Conservation (phyloP, 2,329 filamentous ascomycete genomes). For the Penicillium sp. region DNA sequence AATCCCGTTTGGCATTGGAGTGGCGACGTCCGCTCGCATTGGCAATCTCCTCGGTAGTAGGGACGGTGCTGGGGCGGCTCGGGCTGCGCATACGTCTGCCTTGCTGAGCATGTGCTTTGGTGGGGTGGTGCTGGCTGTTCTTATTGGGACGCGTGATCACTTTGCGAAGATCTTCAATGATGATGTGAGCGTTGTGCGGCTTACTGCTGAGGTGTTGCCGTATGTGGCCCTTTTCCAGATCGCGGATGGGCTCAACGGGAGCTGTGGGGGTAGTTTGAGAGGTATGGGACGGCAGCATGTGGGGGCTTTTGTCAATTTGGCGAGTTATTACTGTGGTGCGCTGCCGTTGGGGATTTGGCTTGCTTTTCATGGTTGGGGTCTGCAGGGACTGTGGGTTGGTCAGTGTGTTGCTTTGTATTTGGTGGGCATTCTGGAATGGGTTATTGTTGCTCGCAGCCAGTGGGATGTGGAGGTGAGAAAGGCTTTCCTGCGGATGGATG, state of each 20-base stretch:
- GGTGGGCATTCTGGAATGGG: constrained; percentile 74
- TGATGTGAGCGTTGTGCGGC: constrained; percentile 64
- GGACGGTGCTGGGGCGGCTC: constrained; percentile 61
- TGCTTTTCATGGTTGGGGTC: constrained; percentile 80
- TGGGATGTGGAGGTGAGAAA: constrained; percentile 71
- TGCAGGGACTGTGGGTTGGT: constrained; percentile 76
- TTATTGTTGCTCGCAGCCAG: constrained; percentile 70
- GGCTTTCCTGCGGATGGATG: constrained; percentile 68
- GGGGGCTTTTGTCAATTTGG: constrained; percentile 73
- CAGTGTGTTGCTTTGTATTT: constrained; percentile 78
- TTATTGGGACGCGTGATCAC: constrained; percentile 67
- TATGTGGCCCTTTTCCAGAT: constrained; percentile 88
- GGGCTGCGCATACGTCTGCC: constrained; percentile 72
- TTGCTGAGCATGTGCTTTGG: constrained; percentile 68
- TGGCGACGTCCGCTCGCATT: constrained; percentile 71
- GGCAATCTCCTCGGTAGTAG: constrained; percentile 74
- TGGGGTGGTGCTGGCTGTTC: constrained; percentile 59
- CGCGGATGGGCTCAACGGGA: constrained; percentile 80
- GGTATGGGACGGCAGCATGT: constrained; percentile 86
- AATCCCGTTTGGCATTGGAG: constrained; percentile 80
- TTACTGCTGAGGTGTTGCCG: constrained; percentile 78
- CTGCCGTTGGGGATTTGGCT: constrained; percentile 78
- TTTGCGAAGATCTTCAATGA: constrained; percentile 81
- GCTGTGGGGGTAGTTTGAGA: constrained; percentile 72
- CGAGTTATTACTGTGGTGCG: constrained; percentile 80